These are phyloP conservation scores for Sarocladiaceae sp. DNA, from an alignment of 2,329 filamentous ascomycete genomes.

Conservation along the genomic window DNA sequence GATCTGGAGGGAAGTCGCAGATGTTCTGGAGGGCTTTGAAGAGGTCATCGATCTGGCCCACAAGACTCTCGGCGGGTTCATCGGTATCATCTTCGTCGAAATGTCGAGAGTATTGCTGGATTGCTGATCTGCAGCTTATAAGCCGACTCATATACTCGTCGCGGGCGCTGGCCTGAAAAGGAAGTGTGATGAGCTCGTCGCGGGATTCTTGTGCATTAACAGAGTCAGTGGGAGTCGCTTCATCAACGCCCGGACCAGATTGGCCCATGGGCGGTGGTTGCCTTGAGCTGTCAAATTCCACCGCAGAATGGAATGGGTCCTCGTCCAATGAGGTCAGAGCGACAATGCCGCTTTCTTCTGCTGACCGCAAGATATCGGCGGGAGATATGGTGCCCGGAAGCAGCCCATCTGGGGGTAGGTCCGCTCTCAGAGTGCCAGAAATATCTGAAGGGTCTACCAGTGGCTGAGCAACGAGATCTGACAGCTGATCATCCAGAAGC, in stretches of 20 bases:
- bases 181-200: slow-evolving; percentile 42
- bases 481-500: no score
- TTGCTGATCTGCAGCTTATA: slow-evolving; percentile 34
- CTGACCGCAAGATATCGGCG: slow-evolving; percentile 12
- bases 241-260: background rate
- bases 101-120: slow-evolving; percentile 39
- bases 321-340: background rate
- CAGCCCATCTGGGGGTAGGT: background rate
- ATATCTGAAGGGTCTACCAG: background rate
- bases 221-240: background rate
- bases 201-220: background rate
- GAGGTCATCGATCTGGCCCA: slow-evolving; percentile 45
- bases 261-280: slow-evolving; percentile 7
- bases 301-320: background rate
- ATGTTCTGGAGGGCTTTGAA: slow-evolving; percentile 48
- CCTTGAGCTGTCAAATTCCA: background rate
- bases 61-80: slow-evolving; percentile 33
- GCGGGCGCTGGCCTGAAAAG: slow-evolving; percentile 49
- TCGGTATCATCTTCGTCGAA: slow-evolving; percentile 35
- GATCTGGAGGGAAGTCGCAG: slow-evolving; percentile 53
- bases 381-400: slow-evolving; percentile 12
- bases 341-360: background rate
- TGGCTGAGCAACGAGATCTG: background rate
- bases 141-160: slow-evolving; percentile 44
- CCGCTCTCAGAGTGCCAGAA: slow-evolving; percentile 1